Base-by-base conservation (phyloP, 2,329 filamentous ascomycete species). In the Arthrinium phaeospermum region DNA sequence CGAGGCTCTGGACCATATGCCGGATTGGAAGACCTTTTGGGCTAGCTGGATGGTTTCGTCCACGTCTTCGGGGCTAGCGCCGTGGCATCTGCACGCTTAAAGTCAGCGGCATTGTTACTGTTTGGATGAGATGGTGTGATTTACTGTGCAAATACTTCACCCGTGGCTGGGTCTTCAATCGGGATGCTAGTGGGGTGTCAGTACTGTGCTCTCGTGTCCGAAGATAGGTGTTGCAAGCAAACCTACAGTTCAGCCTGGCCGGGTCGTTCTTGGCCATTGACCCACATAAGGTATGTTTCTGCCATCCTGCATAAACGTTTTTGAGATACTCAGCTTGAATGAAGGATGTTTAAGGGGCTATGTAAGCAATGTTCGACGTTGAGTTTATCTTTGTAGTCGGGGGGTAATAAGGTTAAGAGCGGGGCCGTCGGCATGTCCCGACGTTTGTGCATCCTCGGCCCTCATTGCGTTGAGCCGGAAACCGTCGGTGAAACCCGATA, bases 1-100 rank as follows among this genome's bases (percentile, higher is more conserved):
- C 3, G 90, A 83, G 2, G 86, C 84, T 70, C 82, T 85, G 3
- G 90, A 90, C 90, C 90, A 92, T 47, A 83, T 71, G 24, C 89
- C 89, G 0, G 82, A 82, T 67, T 83, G 81, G 82, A 89, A 91
- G 34, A 81, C 79, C 13, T 76, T 75, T 70, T 89, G 84, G 51
- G 86, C 87, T 6, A 78, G 73, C 37, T 78, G 71, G 24, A 89
- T 78, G 37, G 83, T 79, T 16, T 80, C 71, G 10, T 85, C 79
- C 22, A 88, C 85, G 72, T 88, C 85, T 6, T 81, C 73, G 4
- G 79, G 45, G 1, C 86, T 86, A 27, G 87, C 86, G 5, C 84
- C 80, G 74, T 88, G 84, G 77, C 86, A 88, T 67, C 85, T 86
- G 71, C 53, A 45, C 16, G 69, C 34, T n/a, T 14, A 57, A 22